Conservation (phyloP, 2,329 filamentous ascomycete species). For the Xylaria sp. region DNA sequence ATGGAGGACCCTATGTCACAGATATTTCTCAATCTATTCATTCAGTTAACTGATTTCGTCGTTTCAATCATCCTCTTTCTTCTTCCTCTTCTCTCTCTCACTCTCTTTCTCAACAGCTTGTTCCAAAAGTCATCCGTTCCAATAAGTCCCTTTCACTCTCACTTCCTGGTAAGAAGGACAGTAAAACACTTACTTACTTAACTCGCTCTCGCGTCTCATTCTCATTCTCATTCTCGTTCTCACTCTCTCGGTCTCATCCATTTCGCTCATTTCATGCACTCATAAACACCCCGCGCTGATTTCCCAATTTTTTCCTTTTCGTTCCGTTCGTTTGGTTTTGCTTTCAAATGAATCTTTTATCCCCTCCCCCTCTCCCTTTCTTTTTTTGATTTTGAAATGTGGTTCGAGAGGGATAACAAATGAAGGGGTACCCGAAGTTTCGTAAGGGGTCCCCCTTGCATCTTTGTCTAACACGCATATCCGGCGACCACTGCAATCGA, state of each 20-base stretch:
- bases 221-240: no score
- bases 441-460: not conserved
- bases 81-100: not conserved
- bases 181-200: no score
- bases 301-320: not conserved
- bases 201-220: no score
- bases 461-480: constrained; percentile 5
- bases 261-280: no score
- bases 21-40: constrained; percentile 2
- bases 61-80: not conserved
- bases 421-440: not conserved
- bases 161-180: no score
- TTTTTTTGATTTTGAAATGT: not conserved
- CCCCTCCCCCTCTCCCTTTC: not conserved
- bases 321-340: constrained; percentile 22
- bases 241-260: no score
- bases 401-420: no score
- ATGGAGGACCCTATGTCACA: constrained; percentile 12
- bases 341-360: not conserved
- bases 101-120: not conserved
- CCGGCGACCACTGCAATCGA: constrained; percentile 20
- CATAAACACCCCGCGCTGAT: no score
- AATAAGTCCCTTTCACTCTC: no score
- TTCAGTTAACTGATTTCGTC: not conserved
- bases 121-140: not conserved